Base-by-base conservation (phyloP, 2,329 filamentous ascomycete genomes). In the Microcyclosporella mali region DNA sequence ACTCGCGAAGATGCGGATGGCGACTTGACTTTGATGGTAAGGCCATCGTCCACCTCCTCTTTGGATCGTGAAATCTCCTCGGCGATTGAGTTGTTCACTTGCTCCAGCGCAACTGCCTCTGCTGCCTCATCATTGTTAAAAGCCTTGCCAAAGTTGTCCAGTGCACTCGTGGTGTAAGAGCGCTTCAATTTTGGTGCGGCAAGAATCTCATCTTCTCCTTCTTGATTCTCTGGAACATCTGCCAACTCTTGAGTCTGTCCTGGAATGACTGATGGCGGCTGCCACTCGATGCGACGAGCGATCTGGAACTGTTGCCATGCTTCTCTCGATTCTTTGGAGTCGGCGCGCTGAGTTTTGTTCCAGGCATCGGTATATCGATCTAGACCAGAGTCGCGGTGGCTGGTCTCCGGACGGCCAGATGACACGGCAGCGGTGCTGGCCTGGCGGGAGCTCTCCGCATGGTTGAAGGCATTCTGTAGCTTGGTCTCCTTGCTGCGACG, bases 251-350 rank as follows among this genome's bases (percentile, higher is more conserved):
- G 60, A 3, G 66, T 48, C 32, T 55, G 56, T 36, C 64, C 64
- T 9, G 67, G 62, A 11, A 66, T 56, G 7, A 63, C 56, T 16
- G 50, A 45, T 32, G 67, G 63, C 28, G 70, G 74, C 71, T 92
- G 89, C 87, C 89, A 95, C 62, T 92, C 89, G 56, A 95, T 87
- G 51, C 83, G 78, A 66, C 88, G 84, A 43, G 84, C 84, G 63
- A 94, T 89, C 65, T 95, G 85, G 59, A 88, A 94, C 64, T 95
- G 88, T 33, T 83, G 83, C 88, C 88, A 95, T n/a, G n/a, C n/a
- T n/a, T n/a, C n/a, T n/a, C n/a, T n/a, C n/a, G n/a, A n/a, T 63
- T 95, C 89, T 54, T 84, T 81, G 38, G 88, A 84, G 36, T 81
- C 83, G 37, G 75, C 73, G 46, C 74, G 75, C 63, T 90, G 81